Percentiles rank a stretch among this genome's conserved stretches.
These are phyloP conservation scores for Dioszegia hungarica DNA, from an alignment of 768 basidiomycete species.

Conservation along the genomic window DNA sequence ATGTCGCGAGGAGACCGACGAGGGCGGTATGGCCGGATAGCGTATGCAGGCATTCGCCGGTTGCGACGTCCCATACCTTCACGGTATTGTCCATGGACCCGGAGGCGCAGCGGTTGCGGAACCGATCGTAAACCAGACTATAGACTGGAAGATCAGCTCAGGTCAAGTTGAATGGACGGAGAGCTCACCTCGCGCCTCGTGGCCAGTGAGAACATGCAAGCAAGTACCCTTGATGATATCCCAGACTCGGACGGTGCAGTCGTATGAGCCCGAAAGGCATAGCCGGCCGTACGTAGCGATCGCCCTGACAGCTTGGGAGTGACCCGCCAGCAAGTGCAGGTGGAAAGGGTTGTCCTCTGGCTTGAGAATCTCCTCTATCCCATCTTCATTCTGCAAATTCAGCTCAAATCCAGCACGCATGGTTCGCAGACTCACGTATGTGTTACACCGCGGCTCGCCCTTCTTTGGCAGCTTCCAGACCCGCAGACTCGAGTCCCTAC, in stretches of 20 bases:
- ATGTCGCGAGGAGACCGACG: constrained; percentile 85
- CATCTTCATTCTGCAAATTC: neutral
- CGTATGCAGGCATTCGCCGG: constrained; percentile 71
- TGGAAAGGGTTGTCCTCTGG: constrained; percentile 78
- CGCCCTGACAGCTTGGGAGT: constrained; percentile 85
- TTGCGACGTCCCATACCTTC: constrained; percentile 84
- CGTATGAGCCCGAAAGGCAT: constrained; percentile 92
- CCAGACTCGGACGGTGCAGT: constrained; percentile 92
- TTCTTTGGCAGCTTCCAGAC: constrained; percentile 66
- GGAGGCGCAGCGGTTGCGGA: constrained; percentile 84
- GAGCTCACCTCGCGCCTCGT: constrained; percentile 78
- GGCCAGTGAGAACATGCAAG: constrained; percentile 74
- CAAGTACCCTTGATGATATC: constrained; percentile 78
- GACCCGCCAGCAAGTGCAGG: constrained; percentile 73
- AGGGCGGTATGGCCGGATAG: constrained; percentile 89
- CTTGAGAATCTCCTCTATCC: constrained; percentile 7
- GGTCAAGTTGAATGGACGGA: neutral
- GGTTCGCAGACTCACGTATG: constrained; percentile 14
- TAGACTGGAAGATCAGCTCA: constrained; percentile 61
- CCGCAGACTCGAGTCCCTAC: constrained; percentile 62
- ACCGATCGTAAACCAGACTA: constrained; percentile 83
- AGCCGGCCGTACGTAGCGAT: constrained; percentile 85
- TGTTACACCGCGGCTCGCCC: constrained; percentile 54
- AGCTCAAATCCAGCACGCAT: neutral
- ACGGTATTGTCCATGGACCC: constrained; percentile 98